Evolutionary conservation across 1,139 yeast genomes (phyloP).

Genomic region (Kodamaea plutei): DNA sequence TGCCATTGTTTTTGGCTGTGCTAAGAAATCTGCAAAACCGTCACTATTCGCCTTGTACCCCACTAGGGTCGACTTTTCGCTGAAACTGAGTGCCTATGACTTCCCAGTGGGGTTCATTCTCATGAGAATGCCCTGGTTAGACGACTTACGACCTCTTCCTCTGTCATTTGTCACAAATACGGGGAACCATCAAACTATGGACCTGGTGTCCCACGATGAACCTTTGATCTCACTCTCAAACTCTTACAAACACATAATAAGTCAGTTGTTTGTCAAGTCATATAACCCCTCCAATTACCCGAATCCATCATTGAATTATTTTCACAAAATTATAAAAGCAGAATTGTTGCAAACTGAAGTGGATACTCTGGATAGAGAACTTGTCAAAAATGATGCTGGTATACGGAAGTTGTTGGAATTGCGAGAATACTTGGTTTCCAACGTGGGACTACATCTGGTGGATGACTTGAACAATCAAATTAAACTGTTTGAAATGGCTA

Average conservation of each 20-base stretch:
- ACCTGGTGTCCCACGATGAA: too few species aligned
- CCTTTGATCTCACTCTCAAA: slow-evolving; percentile 5
- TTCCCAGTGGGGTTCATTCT: slow-evolving; percentile 64
- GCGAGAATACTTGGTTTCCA: slow-evolving; percentile 8
- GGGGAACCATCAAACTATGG: too few species aligned
- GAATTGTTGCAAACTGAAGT: slow-evolving; percentile 63
- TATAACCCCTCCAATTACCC: slow-evolving; percentile 58
- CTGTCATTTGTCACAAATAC: slow-evolving; percentile 12
- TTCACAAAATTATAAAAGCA: slow-evolving; percentile 61
- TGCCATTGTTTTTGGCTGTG: slow-evolving; percentile 72
- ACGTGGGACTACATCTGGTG: slow-evolving; percentile 10
- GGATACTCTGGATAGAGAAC: slow-evolving; percentile 21
- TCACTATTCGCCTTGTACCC: slow-evolving; percentile 60
- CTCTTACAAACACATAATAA: slow-evolving; percentile 33
- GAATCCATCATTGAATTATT: slow-evolving; percentile 68
- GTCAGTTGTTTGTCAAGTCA: slow-evolving; percentile 34
- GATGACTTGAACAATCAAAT: slow-evolving; percentile 16
- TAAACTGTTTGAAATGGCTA: slow-evolving; percentile 8
- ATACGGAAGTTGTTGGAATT: slow-evolving; percentile 13
- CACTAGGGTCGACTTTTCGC: slow-evolving; percentile 25
- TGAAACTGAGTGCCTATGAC: too few species aligned
- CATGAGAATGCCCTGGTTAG: slow-evolving; percentile 58
- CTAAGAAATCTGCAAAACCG: slow-evolving; percentile 54
- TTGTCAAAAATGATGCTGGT: slow-evolving; percentile 17
- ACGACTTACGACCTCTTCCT: slow-evolving; percentile 56